Conservation (phyloP, 768 basidiomycete genomes). For the Lyophyllum atratum region DNA sequence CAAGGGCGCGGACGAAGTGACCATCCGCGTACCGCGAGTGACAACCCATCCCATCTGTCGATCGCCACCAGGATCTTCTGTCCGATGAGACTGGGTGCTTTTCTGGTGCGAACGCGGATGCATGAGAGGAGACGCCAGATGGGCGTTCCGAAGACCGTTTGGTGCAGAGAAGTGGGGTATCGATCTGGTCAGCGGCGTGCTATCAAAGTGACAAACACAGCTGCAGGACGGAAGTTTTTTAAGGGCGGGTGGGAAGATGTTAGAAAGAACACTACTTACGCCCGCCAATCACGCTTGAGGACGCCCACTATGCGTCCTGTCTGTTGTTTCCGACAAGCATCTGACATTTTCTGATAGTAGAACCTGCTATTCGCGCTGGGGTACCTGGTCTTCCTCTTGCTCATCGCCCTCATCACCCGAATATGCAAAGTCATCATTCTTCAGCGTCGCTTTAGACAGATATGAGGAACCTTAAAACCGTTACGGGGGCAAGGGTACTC, state of each 20-base stretch:
- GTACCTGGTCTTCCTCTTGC: constrained; percentile 40
- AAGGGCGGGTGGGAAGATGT: constrained; percentile 1
- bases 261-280: constrained; percentile 53
- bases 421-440: constrained; percentile 85
- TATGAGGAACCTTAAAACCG: not conserved
- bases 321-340: constrained; percentile 68
- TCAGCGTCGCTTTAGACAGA: constrained; percentile 60
- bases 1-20: constrained; percentile 92
- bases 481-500: constrained; percentile 21
- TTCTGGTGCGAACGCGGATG: constrained; percentile 92
- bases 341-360: constrained; percentile 36
- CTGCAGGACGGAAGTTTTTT: constrained; percentile 34
- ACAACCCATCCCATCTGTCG: constrained; percentile 87
- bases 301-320: constrained; percentile 92
- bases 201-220: constrained; percentile 95
- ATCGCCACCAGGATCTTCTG: constrained; percentile 97
- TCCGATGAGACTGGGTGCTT: constrained; percentile 82
- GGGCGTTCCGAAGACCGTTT: constrained; percentile 93
- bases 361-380: constrained; percentile 42
- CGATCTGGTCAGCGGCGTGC: constrained; percentile 80
- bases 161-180: constrained; percentile 78
- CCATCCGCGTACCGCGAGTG: constrained; percentile 95
- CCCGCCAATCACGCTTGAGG: constrained; percentile 94
- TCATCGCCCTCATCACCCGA: constrained; percentile 60
- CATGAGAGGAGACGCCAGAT: constrained; percentile 90